A percentile compares a stretch with the other conserved stretches of the same genome.
Evolutionary conservation across 2,329 filamentous ascomycete species (phyloP).

Genomic region (Drechslera avenae): DNA sequence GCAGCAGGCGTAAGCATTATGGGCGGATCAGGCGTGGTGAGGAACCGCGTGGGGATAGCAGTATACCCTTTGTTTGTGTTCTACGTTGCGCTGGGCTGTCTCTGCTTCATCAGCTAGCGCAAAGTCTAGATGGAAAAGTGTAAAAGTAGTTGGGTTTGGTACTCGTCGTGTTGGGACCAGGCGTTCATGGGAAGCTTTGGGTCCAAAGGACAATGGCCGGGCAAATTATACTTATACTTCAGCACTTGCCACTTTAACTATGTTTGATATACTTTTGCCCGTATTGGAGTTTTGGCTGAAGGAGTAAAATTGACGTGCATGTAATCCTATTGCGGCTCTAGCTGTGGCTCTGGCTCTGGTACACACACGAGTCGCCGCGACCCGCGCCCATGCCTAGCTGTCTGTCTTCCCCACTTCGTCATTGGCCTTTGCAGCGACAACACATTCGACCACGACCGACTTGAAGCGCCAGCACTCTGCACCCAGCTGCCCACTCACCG

Average conservation of each 20-base stretch:
- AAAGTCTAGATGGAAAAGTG: constrained; percentile 10
- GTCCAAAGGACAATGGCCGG: neutral
- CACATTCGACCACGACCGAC: constrained; percentile 28
- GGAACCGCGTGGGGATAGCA: constrained; percentile 90
- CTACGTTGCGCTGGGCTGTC: constrained; percentile 87
- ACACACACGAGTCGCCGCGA: constrained; percentile 11
- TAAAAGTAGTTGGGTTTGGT: neutral
- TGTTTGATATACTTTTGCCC: neutral
- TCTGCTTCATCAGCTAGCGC: constrained; percentile 91
- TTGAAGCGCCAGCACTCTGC: constrained; percentile 33
- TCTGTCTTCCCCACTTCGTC: constrained; percentile 33
- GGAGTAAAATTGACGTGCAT: constrained; percentile 8
- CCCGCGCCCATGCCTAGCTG: constrained; percentile 25
- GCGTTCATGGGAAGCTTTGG: constrained; percentile 9
- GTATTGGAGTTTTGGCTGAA: neutral
- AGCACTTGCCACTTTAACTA: neutral
- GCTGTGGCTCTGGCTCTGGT: too few relatives aligned
- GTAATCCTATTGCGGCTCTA: neutral
- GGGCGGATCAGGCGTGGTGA: constrained; percentile 91
- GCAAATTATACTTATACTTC: neutral
- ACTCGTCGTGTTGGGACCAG: constrained; percentile 8
- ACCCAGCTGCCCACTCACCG: constrained; percentile 28
- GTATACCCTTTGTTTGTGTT: constrained; percentile 96
- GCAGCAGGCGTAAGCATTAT: constrained; percentile 96
- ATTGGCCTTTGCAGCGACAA: constrained; percentile 37